These are phyloP conservation scores for Marchantia paleacea DNA, from an alignment of 225 moss, liverwort and hornwort species.

Conservation along the genomic window DNA sequence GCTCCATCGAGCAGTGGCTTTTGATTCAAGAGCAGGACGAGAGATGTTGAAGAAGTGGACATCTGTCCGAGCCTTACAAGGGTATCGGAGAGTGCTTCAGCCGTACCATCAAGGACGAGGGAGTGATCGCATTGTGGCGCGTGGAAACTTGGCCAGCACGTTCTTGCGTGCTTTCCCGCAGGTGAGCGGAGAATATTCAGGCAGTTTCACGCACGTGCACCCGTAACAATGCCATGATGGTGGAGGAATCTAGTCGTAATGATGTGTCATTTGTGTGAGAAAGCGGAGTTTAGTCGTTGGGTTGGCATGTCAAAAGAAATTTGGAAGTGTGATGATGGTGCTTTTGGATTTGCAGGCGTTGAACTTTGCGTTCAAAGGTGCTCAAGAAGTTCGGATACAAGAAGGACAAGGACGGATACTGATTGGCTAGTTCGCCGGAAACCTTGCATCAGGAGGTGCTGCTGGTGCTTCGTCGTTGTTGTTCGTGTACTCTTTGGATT, in stretches of 20 bases:
- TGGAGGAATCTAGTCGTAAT: background rate
- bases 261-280: background rate
- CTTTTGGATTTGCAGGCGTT: constrained; percentile 37
- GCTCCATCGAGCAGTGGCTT: constrained; percentile 56
- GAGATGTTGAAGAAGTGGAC: constrained; percentile 59
- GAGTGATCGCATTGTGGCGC: constrained; percentile 46
- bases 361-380: constrained; percentile 64
- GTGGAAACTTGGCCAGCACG: constrained; percentile 57
- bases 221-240: background rate
- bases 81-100: constrained; percentile 59
- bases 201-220: too few species aligned
- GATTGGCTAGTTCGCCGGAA: constrained; percentile 54
- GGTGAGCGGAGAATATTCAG: constrained; percentile 32
- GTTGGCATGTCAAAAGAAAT: background rate
- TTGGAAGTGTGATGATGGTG: background rate
- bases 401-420: constrained; percentile 61
- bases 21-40: constrained; percentile 56
- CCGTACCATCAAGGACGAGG: constrained; percentile 52
- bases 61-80: constrained; percentile 46
- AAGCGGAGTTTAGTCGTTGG: too few species aligned
- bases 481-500: constrained; percentile 61
- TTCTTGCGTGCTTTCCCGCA: constrained; percentile 67
- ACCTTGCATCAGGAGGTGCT: constrained; percentile 60
- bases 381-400: constrained; percentile 61
- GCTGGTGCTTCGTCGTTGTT: constrained; percentile 55